Conservation (phyloP, 257 asterid genomes). For the Forsythia viridissima region DNA sequence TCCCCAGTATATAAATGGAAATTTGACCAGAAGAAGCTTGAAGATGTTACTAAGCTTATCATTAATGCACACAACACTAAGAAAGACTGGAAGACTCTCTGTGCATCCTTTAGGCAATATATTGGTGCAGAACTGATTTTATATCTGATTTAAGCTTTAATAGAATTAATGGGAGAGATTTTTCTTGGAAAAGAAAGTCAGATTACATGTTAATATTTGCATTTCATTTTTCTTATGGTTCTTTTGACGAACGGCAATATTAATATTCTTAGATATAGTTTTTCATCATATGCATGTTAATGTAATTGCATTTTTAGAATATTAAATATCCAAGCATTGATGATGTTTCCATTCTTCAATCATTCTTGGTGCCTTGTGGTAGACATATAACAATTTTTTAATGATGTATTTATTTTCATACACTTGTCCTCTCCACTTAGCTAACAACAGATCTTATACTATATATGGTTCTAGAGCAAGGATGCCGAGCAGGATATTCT, state of each 20-base stretch:
- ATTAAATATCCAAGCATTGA: neutral
- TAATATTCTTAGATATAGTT: neutral
- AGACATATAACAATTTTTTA: neutral
- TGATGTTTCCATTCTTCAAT: neutral
- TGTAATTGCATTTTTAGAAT: neutral
- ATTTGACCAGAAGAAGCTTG: neutral
- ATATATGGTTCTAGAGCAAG: conserved; percentile 49
- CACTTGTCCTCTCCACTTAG: neutral
- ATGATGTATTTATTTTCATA: neutral
- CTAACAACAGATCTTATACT: conserved; percentile 20
- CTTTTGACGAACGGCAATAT: neutral
- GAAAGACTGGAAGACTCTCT: neutral
- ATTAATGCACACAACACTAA: neutral
- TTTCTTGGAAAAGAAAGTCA: neutral
- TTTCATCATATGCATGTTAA: neutral
- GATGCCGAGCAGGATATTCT: conserved; percentile 76
- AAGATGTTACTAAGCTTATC: neutral
- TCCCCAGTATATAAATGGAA: no score
- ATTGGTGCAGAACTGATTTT: neutral
- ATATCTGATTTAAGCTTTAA: neutral
- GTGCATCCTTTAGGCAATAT: neutral
- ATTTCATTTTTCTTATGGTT: neutral
- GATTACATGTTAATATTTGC: neutral
- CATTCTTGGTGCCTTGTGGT: neutral
- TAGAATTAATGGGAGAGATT: neutral